Evolutionary conservation across 176 grass and related monocot species (phyloP).

Genomic region (Musa schizocarpa): DNA sequence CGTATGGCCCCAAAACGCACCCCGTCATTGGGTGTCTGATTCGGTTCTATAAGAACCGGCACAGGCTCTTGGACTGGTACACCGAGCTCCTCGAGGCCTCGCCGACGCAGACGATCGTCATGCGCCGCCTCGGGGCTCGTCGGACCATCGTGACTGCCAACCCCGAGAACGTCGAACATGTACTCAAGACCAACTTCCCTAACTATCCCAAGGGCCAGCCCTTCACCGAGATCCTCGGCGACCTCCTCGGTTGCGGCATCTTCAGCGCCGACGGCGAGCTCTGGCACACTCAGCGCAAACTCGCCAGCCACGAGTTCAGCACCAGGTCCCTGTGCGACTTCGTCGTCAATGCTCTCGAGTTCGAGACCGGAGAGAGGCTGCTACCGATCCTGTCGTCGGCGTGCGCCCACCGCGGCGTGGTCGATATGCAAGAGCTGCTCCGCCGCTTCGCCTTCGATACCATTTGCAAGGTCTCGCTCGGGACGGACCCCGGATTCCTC

Average conservation of each 20-base stretch:
- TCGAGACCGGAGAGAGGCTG: constrained; percentile 39
- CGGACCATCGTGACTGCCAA: constrained; percentile 71
- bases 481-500: constrained; percentile 60
- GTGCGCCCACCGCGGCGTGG: constrained; percentile 3
- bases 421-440: constrained; percentile 83
- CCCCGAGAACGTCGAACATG: constrained; percentile 79
- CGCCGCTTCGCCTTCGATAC: constrained; percentile 70
- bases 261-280: constrained; percentile 84
- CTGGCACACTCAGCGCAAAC: constrained; percentile 81
- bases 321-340: constrained; percentile 60
- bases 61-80: constrained; percentile 66
- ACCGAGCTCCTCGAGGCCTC: constrained; percentile 63
- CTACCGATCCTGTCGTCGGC: constrained; percentile 43
- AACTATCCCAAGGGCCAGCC: constrained; percentile 86
- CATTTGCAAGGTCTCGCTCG: constrained; percentile 61
- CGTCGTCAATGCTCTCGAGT: constrained; percentile 39
- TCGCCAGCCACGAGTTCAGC: constrained; percentile 81
- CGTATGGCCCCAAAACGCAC: constrained; percentile 36
- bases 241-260: constrained; percentile 78
- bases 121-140: constrained; percentile 46
- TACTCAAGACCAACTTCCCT: constrained; percentile 54
- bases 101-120: constrained; percentile 60
- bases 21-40: constrained; percentile 67
- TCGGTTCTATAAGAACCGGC: constrained; percentile 55
- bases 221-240: constrained; percentile 85